Evolutionary conservation across 2,329 filamentous ascomycete species (phyloP).

Genomic region (Beauveria sp.): DNA sequence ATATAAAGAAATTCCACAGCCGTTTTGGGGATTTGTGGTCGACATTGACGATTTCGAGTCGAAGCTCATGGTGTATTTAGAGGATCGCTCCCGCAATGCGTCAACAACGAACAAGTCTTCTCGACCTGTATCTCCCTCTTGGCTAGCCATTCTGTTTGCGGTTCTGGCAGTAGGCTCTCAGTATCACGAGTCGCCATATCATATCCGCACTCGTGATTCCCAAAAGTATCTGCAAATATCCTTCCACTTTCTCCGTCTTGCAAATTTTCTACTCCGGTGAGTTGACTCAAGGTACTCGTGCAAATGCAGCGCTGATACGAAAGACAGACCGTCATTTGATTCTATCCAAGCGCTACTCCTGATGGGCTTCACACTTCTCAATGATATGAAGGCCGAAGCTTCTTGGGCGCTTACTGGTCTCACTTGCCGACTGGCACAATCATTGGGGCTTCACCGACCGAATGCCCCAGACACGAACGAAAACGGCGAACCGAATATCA

Average conservation of each 20-base stretch:
- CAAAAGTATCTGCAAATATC: constrained; percentile 57
- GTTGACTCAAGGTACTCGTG: constrained; percentile 5
- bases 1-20: constrained; percentile 60
- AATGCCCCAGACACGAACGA: constrained; percentile 38
- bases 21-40: constrained; percentile 61
- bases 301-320: constrained; percentile 6
- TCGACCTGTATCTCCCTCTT: constrained; percentile 52
- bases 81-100: constrained; percentile 52
- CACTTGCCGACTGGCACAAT: constrained; percentile 58
- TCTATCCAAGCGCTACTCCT: constrained; percentile 58
- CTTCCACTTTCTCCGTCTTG: constrained; percentile 56
- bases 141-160: constrained; percentile 58
- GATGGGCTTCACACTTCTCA: constrained; percentile 55
- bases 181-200: constrained; percentile 58
- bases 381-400: constrained; percentile 63
- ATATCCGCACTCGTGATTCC: constrained; percentile 49
- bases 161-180: constrained; percentile 59
- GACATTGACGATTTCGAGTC: constrained; percentile 60
- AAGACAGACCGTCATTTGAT: constrained; percentile 50
- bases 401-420: constrained; percentile 59
- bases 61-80: constrained; percentile 56
- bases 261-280: constrained; percentile 54
- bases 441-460: constrained; percentile 50
- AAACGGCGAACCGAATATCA: constrained; percentile 37
- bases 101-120: constrained; percentile 37